Evolutionary conservation across 371 early-diverging fungal genomes (phyloP), one percentile per base, ranked within the genome.

Genomic region (Rhizomucor pusillus): DNA sequence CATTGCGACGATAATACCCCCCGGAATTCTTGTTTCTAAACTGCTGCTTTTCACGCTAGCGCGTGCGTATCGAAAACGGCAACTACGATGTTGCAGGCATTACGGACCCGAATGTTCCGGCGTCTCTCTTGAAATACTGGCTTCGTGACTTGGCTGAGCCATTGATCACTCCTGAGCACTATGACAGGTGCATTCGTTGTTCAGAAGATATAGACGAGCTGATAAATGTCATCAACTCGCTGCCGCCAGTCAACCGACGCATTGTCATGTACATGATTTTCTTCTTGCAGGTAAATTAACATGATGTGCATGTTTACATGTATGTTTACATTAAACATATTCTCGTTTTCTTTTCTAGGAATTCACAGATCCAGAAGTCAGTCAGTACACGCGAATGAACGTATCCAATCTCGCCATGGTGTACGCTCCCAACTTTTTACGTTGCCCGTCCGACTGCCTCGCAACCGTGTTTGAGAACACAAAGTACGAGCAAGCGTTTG

Each of bases 371-470:
- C 85, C 86, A 2, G 66, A 71, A 13, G 82, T 90, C 22, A 84
- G 80, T 46, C 67, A 83, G 25, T 57, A 75, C 10, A 96, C 97
- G 6, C 83, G 89, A 63, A 98, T 98, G 98, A 88, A 85, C 24
- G 73, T 89, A 22, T 69, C 80, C 51, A 98, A 97, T 55, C 65
- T 98, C 40, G 97, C 97, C 24, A 91, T 98, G 87, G 95, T 98
- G n/a, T 97, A 95, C 76, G 96, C 95, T 2, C 98, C 97, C 14
- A 91, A 90, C 44, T 89, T 97, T 54, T 70, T 98, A 43, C 79
- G 97, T 23, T 93, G 93, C 60, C 97, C 97, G 5, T 79, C 81
- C 52, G 89, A 86, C 47, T 82, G 87, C 54, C 81, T 90, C 19
- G 79, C 82, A 14, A 73, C 81, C n/a, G 87, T 90, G 40, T 89